A percentile compares a stretch with the other conserved stretches of the same genome.
phyloP scores from a whole-genome alignment of 2,329 filamentous ascomycete genomes.

The Cladophialophora psammophila region DNA sequence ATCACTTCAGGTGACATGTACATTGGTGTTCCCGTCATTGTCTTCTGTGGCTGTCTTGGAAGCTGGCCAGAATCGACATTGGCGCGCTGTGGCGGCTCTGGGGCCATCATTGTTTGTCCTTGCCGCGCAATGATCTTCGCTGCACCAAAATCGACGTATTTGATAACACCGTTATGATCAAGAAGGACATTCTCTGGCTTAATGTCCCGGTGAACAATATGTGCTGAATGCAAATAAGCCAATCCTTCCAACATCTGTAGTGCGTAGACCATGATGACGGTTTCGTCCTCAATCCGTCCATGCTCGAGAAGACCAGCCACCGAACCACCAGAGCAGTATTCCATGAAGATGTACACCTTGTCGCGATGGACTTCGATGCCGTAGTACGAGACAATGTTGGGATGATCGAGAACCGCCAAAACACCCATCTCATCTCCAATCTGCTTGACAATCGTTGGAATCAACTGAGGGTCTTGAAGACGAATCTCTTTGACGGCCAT shows the following conservation, averaged over 20 bases:
- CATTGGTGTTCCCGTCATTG: constrained; percentile 98
- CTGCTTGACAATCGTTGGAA: constrained; percentile 90
- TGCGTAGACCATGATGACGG: constrained; percentile 95
- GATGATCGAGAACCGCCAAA: constrained; percentile 92
- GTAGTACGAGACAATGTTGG: constrained; percentile 96
- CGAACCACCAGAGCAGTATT: constrained; percentile 96
- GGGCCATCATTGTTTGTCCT: constrained; percentile 80
- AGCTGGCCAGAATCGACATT: constrained; percentile 29
- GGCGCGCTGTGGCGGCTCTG: constrained; percentile 58
- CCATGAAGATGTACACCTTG: constrained; percentile 99
- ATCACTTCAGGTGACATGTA: constrained; percentile 99
- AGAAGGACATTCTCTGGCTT: constrained; percentile 98
- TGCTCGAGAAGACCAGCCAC: constrained; percentile 89
- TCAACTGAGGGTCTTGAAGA: constrained; percentile 93
- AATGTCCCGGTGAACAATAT: constrained; percentile 95
- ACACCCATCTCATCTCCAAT: constrained; percentile 98
- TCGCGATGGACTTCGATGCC: constrained; percentile 98
- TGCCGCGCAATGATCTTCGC: constrained; percentile 96
- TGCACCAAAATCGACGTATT: constrained; percentile 98
- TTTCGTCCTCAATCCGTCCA: constrained; percentile 96
- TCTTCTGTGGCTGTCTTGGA: constrained; percentile 69
- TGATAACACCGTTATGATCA: constrained; percentile 97
- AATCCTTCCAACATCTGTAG: constrained; percentile 93
- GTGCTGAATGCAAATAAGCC: constrained; percentile 88
- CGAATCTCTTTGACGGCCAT: constrained; percentile 99